Base-by-base conservation (phyloP, 148 eudicot species). In the Talinum fruticosum region DNA sequence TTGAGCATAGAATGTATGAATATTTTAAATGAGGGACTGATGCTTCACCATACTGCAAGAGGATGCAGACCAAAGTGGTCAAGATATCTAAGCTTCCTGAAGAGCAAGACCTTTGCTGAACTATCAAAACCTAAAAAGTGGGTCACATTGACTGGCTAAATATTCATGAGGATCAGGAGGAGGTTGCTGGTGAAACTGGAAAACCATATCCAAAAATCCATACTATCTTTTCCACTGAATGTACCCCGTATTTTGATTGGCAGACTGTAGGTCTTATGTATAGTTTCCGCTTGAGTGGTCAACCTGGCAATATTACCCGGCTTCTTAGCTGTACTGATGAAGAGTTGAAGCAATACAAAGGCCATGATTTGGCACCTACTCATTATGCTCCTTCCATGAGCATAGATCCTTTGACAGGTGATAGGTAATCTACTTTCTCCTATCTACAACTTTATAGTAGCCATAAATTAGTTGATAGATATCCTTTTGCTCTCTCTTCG, bases 251-350 rank as follows among this genome's bases (percentile, higher is more conserved):
- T 82, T 96, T 93, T 72, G 99, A 96, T 86, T 96, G 99, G 99
- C 99, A 96, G 79, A 96, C 99, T 62, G 90, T 96, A 49, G 97
- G 99, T 26, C 80, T 96, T 69, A 82, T 91, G 73, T 97, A 96
- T 72, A 96, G 97, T 80, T 96, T 96, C 82, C 85, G 84, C 69
- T 81, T 71, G 36, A 96, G 99, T 85, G 97, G 97, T 72, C 99
- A 96, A 78, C 99, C 99, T 61, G 99, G 99, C 44, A 90, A 86
- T 82, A 80, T 96, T 69, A 96, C 97, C 1, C 84, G 99, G 76
- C 97, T 96, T 72, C 90, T 96, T 32, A 96, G 99, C 76, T 96
- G 99, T 85, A 93, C 99, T 23, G 97, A 93, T 75, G 97, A 96
- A 80, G 97, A 93, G 10, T 80, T 91, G 87, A 91, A 91, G 87